Conservation (phyloP, 306 rosid species). For the Acacia confusa region DNA sequence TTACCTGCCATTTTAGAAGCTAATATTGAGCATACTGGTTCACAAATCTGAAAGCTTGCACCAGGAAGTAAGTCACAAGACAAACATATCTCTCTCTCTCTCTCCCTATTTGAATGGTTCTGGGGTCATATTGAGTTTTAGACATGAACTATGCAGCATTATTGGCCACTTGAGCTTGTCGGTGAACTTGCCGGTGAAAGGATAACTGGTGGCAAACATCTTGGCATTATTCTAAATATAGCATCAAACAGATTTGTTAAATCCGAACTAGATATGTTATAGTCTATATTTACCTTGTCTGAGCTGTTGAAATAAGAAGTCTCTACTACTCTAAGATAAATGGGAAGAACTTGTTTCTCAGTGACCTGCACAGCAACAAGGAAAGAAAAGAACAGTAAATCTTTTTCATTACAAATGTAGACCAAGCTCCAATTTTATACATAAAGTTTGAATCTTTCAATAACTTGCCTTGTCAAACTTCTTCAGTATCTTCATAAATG, state of each 20-base stretch:
- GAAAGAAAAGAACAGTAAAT: not conserved
- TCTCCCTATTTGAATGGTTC: not conserved
- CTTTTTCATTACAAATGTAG: conserved; percentile 7
- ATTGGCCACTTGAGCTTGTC: conserved; percentile 76
- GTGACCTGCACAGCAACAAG: conserved; percentile 61
- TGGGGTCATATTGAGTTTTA: conserved; percentile 35
- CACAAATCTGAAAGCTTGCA: conserved; percentile 19
- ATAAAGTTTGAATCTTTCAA: conserved; percentile 18
- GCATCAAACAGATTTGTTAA: conserved; percentile 29
- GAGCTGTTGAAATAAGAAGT: conserved; percentile 94
- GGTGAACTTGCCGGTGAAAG: conserved; percentile 40
- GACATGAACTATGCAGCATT: conserved; percentile 49
- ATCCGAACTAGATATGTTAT: conserved; percentile 32
- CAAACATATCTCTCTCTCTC: conserved; percentile 35
- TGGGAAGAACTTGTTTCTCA: conserved; percentile 80
- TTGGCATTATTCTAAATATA: conserved; percentile 39
- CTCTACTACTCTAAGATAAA: conserved; percentile 91
- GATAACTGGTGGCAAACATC: conserved; percentile 52
- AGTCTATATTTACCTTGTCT: conserved; percentile 66
- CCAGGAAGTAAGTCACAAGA: conserved; percentile 42
- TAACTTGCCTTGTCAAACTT: conserved; percentile 91
- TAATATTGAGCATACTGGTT: conserved; percentile 39
- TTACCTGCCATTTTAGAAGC: conserved; percentile 59
- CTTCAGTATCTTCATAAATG: conserved; percentile 89
- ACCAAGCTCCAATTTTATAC: conserved; percentile 16